Evolutionary conservation across 257 asterid genomes (phyloP), one percentile per base, ranked within the genome.

Genomic region (Solanum medicagineum): DNA sequence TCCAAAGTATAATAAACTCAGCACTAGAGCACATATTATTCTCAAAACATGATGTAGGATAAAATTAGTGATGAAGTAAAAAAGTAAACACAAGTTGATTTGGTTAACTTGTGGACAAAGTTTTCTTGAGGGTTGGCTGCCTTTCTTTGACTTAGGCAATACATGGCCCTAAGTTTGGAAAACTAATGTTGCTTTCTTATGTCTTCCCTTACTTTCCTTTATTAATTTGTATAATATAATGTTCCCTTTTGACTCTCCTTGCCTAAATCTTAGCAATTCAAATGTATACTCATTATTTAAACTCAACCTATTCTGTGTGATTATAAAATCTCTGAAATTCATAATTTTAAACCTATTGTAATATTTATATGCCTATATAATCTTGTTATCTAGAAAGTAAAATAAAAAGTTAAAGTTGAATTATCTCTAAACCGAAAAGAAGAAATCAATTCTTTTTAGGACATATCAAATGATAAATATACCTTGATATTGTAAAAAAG

Each of bases 71-170:
- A 36, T 36, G 6, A n/a, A n/a, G 7, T 42, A 7, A 42, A 42
- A 7, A 42, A 42, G 9, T 44, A 44, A 44, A 6, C 47, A 44
- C 9, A n/a, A n/a, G n/a, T n/a, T n/a, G n/a, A n/a, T n/a, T n/a
- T n/a, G n/a, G n/a, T n/a, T n/a, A n/a, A n/a, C n/a, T n/a, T n/a
- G n/a, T n/a, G n/a, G n/a, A n/a, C n/a, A n/a, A n/a, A n/a, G n/a
- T n/a, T 89, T 90, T 80, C 84, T 84, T 69, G 12, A 29, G 74
- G 83, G 60, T 60, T 89, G 89, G 89, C 24, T 85, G 87, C 87
- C 79, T 86, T 62, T 49, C 84, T 80, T 86, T 91, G 88, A 87
- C 89, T 87, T 89, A 0, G 85, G 82, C 65, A 66, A 66, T 62
- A 62, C 22, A 62, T 12, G 11, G 24, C 36, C 60, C 68, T 49